phyloP scores from a whole-genome alignment of 352 stramenopile species.

The Pythium pyrilobum region DNA sequence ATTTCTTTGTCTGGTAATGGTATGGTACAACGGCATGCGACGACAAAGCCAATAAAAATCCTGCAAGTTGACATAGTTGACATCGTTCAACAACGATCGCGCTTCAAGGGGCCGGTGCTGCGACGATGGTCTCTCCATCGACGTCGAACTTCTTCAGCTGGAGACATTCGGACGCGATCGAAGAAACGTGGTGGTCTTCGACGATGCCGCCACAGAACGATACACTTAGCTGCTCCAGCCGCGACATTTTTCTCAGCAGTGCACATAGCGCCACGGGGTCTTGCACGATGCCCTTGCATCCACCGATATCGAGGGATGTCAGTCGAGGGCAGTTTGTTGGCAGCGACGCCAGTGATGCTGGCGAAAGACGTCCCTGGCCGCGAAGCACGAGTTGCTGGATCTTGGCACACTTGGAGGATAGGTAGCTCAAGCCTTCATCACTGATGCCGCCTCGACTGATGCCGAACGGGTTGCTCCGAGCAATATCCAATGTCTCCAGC shows the following conservation, averaged over 20 bases:
- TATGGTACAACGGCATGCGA: too few relatives aligned
- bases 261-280: slow-evolving; percentile 38
- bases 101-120: not conserved
- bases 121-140: slow-evolving; percentile 26
- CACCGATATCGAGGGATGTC: slow-evolving; percentile 47
- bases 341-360: slow-evolving; percentile 30
- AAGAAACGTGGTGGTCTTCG: slow-evolving; percentile 39
- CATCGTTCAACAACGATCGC: too few relatives aligned
- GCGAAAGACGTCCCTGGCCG: slow-evolving; percentile 48
- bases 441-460: slow-evolving; percentile 45
- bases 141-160: slow-evolving; percentile 55
- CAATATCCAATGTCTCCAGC: slow-evolving; percentile 47
- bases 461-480: slow-evolving; percentile 62
- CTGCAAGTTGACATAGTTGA: not conserved
- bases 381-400: slow-evolving; percentile 43
- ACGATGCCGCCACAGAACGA: slow-evolving; percentile 45
- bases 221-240: slow-evolving; percentile 48
- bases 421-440: slow-evolving; percentile 34
- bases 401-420: slow-evolving; percentile 33
- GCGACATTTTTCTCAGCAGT: slow-evolving; percentile 35
- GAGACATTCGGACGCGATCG: slow-evolving; percentile 49
- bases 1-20: too few relatives aligned
- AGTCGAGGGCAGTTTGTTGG: slow-evolving; percentile 35
- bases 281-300: slow-evolving; percentile 50
- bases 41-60: not conserved